Percentiles rank a stretch among this genome's conserved stretches.
These are phyloP conservation scores for Meyerozyma athensensis DNA, from an alignment of 1,139 yeast species.

Conservation along the genomic window DNA sequence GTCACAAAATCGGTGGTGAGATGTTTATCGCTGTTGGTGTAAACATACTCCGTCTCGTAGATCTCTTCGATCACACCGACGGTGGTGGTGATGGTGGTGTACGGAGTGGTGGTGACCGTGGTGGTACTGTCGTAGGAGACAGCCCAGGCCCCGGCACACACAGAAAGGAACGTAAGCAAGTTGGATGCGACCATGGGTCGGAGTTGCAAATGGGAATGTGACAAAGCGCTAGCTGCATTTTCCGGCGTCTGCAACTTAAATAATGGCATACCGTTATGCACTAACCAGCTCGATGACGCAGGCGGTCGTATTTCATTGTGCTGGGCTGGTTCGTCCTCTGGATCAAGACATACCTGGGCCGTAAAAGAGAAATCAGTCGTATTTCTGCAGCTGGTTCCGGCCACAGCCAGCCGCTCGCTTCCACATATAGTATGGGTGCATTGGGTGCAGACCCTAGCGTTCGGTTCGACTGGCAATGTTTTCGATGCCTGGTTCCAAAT, in stretches of 20 bases:
- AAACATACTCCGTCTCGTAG: constrained; percentile 33
- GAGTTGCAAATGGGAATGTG: constrained; percentile 2
- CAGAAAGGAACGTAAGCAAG: constrained; percentile 9
- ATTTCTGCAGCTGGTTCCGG: constrained; percentile 1
- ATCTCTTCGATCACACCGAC: constrained; percentile 24
- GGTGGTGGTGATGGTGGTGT: constrained; percentile 27
- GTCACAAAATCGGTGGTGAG: constrained; percentile 30
- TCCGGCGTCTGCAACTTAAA: not conserved
- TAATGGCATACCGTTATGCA: constrained; percentile 1
- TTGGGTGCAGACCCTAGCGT: not conserved
- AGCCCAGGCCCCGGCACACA: constrained; percentile 8
- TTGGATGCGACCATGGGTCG: constrained; percentile 6
- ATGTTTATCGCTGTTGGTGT: constrained; percentile 25
- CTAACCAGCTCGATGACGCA: constrained; percentile 1
- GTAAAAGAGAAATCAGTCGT: not conserved
- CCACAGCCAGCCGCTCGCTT: constrained; percentile 1
- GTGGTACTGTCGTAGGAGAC: constrained; percentile 16
- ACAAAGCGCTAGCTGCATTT: not conserved
- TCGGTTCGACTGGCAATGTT: constrained; percentile 42
- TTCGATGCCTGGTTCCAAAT: constrained; percentile 50
- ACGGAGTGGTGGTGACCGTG: constrained; percentile 28
- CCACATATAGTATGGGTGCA: not conserved
- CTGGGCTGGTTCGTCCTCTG: not conserved
- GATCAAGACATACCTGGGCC: not conserved
- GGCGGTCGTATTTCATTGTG: constrained; percentile 1